Conservation (phyloP, 345 rosid genomes). For the Melaleuca quinquenervia region DNA sequence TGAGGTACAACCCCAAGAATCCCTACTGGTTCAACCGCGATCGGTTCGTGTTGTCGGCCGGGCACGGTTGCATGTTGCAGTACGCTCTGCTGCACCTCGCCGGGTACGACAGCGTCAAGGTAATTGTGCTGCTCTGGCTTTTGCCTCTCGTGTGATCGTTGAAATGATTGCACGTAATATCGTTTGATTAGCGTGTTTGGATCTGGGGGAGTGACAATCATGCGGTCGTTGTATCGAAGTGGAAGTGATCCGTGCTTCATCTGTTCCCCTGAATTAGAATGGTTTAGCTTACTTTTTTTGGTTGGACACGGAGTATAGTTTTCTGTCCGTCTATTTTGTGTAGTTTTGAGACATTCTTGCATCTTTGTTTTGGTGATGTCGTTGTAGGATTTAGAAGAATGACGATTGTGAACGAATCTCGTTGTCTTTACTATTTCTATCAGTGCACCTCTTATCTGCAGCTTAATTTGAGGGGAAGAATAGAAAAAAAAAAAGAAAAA, state of each 20-base stretch:
- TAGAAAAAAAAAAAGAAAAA: neutral
- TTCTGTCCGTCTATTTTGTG: neutral
- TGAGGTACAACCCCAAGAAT: constrained; percentile 90
- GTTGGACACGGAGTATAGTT: neutral
- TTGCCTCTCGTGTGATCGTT: neutral
- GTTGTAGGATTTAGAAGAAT: neutral
- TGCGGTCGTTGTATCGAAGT: neutral
- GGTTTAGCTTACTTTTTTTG: neutral
- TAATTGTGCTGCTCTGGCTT: neutral
- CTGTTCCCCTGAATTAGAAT: neutral
- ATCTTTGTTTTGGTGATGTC: neutral
- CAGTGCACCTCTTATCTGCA: neutral
- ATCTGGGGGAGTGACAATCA: neutral
- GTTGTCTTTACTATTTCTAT: neutral
- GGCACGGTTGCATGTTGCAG: constrained; percentile 93
- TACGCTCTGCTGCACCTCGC: constrained; percentile 95
- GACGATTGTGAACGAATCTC: neutral
- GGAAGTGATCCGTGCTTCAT: neutral
- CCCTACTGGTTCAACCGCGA: constrained; percentile 99
- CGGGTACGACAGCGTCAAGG: constrained; percentile 87
- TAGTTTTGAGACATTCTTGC: neutral
- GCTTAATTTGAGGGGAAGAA: neutral
- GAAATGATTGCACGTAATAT: neutral
- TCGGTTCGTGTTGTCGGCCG: constrained; percentile 91
- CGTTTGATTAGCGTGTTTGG: neutral